Evolutionary conservation across 2,329 filamentous ascomycete genomes (phyloP), one percentile per base, ranked within the genome.

Genomic region (Alternaria sp.): DNA sequence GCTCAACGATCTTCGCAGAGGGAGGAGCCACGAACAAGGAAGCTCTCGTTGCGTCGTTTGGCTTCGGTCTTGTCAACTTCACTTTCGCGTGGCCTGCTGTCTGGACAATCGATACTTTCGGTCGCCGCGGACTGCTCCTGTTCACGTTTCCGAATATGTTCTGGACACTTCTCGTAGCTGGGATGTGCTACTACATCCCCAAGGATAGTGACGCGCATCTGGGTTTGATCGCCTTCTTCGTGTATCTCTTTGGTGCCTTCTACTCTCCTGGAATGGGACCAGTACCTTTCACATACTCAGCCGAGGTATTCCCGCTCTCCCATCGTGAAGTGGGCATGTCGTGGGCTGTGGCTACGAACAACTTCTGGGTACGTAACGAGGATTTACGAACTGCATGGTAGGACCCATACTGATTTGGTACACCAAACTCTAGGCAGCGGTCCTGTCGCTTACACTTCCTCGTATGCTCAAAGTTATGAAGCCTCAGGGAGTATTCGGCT

Each of bases 241-340:
- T 88, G 22, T 87, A 85, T 71, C 76, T 87, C 2, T 88, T 86
- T 57, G 83, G 82, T 1, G 83, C 81, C 10, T 78, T 75, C 30
- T 77, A 76, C 56, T 58, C 54, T 12, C 72, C 71, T 7, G 81
- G 81, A 12, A 79, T 82, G 71, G 81, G 81, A 2, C 81, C 86
- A 5, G 89, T 91, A 10, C 66, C 68, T 0, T 72, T 72, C 46
- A 67, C 68, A 3, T 72, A 72, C 57, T 72, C 69, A 3, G 8
- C 89, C 43, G 90, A 92, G 74, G 87, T 91, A 2, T 92, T 89
- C 73, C 89, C 90, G 0, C 83, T 91, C 0, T 89, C 87, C 2
- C 89, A 92, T 73, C 85, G 90, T 69, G 90, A 92, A 72, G 84
- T 91, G 25, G 90, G 90, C 58, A 92, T 92, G 90, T 85, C 85